Evolutionary conservation across 345 rosid species (phyloP).

Genomic region (Euphorbia pulcherrima): DNA sequence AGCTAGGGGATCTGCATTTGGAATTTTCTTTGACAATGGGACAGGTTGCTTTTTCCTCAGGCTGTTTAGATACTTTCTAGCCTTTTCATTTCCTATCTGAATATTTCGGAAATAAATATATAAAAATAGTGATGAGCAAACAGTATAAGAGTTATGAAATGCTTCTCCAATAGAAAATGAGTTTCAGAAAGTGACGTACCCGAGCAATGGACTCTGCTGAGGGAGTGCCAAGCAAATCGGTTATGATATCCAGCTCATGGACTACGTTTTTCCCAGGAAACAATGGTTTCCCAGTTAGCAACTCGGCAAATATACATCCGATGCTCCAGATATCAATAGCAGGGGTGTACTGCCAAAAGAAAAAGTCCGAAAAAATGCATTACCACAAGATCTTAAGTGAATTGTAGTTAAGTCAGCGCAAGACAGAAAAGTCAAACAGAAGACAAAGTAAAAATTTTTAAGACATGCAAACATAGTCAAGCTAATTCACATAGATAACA

Average conservation of each 20-base stretch:
- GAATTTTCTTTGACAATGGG: constrained; percentile 26
- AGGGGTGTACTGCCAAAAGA: constrained; percentile 86
- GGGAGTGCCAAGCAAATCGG: constrained; percentile 97
- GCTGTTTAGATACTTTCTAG: constrained; percentile 78
- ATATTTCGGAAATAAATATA: constrained; percentile 22
- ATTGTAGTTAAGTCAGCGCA: neutral
- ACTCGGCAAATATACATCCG: constrained; percentile 96
- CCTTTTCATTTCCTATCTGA: constrained; percentile 95
- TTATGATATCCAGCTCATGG: constrained; percentile 81
- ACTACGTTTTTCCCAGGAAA: constrained; percentile 97
- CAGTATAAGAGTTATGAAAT: constrained; percentile 24
- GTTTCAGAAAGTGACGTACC: constrained; percentile 46
- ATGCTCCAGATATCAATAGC: constrained; percentile 98
- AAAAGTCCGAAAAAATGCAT: constrained; percentile 11
- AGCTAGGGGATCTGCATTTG: constrained; percentile 45
- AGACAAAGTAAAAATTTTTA: neutral
- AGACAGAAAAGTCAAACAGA: neutral
- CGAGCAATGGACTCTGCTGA: constrained; percentile 65
- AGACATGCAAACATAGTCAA: neutral
- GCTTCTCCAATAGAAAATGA: constrained; percentile 13
- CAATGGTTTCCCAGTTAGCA: constrained; percentile 83
- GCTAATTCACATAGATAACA: neutral
- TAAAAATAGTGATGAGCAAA: neutral
- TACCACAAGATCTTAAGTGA: constrained; percentile 5
- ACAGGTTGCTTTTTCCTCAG: constrained; percentile 56